A percentile compares a stretch with the other conserved stretches of the same genome.
Evolutionary conservation across 2,329 filamentous ascomycete species (phyloP).

Genomic region (Aspergillus neoniger): DNA sequence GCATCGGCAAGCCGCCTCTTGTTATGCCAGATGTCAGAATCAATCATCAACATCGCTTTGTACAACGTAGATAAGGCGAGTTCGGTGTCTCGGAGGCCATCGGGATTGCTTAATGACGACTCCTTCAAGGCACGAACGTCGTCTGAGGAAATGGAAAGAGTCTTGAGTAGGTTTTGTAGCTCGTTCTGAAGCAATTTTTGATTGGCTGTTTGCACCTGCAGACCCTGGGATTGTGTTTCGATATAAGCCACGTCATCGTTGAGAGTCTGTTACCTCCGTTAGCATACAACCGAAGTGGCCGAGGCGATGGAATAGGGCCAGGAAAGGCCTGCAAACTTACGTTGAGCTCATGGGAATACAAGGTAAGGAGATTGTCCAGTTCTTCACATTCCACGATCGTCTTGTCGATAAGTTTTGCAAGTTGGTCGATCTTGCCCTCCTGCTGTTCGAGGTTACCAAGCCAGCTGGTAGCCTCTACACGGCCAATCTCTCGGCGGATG

Average conservation of each 20-base stretch:
- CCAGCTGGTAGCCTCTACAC: constrained; percentile 91
- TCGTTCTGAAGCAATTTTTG: constrained; percentile 92
- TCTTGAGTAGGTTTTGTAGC: constrained; percentile 83
- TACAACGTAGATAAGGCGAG: constrained; percentile 76
- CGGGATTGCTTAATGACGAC: constrained; percentile 69
- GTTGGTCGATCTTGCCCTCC: constrained; percentile 83
- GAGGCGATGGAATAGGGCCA: not conserved
- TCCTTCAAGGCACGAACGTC: constrained; percentile 74
- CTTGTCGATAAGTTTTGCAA: constrained; percentile 81
- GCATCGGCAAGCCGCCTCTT: constrained; percentile 52
- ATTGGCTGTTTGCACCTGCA: constrained; percentile 96
- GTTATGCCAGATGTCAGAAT: constrained; percentile 70
- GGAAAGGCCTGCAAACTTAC: constrained; percentile 53
- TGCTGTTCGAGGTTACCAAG: constrained; percentile 79
- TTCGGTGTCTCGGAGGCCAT: constrained; percentile 77
- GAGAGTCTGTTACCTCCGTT: constrained; percentile 64
- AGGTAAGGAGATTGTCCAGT: constrained; percentile 85
- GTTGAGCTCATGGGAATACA: constrained; percentile 92
- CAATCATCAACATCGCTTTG: constrained; percentile 90
- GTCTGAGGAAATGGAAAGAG: constrained; percentile 78
- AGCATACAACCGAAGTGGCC: constrained; percentile 21
- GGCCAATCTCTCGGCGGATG: constrained; percentile 82
- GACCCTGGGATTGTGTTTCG: constrained; percentile 92
- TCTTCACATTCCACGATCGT: constrained; percentile 96
- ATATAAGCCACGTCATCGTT: constrained; percentile 97